A percentile compares a stretch with the other conserved stretches of the same genome.
Evolutionary conservation across 495 filamentous ascomycete genomes (phyloP).

Genomic region (Trichoderma orchidacearum): DNA sequence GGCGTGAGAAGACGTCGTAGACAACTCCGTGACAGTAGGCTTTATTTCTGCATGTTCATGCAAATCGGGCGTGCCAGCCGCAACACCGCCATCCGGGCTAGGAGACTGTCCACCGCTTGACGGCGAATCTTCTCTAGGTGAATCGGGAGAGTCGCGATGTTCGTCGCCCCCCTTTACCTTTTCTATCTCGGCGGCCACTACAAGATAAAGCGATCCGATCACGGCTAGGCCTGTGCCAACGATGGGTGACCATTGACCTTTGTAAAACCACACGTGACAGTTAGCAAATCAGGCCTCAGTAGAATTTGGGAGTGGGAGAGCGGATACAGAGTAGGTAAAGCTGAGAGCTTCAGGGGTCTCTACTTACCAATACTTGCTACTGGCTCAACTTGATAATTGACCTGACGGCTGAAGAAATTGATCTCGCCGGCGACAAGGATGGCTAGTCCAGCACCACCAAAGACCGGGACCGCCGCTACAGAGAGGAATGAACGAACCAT

Average conservation of each 20-base stretch:
- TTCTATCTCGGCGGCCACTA: constrained; percentile 15
- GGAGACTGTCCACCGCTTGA: not conserved
- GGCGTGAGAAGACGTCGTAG: not conserved
- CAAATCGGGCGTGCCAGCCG: not conserved
- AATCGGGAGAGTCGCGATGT: not conserved
- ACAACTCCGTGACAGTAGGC: not conserved
- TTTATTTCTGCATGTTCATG: not conserved
- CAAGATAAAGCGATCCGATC: constrained; percentile 38
- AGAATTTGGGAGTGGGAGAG: no score
- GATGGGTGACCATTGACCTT: constrained; percentile 43
- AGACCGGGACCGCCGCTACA: constrained; percentile 38
- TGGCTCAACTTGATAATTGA: constrained; percentile 41
- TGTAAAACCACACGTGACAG: not conserved
- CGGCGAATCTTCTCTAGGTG: not conserved
- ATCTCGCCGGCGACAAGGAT: constrained; percentile 41
- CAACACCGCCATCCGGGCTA: not conserved
- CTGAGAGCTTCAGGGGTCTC: not conserved
- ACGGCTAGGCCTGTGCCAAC: constrained; percentile 39
- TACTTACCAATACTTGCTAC: constrained; percentile 37
- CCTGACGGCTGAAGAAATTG: constrained; percentile 40
- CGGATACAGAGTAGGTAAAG: constrained; percentile 8
- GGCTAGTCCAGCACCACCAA: constrained; percentile 36
- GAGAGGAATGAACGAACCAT: constrained; percentile 28
- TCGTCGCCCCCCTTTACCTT: not conserved
- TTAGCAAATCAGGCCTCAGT: no score